Evolutionary conservation across 2,329 filamentous ascomycete genomes (phyloP).

Genomic region (Exophiala sp.): DNA sequence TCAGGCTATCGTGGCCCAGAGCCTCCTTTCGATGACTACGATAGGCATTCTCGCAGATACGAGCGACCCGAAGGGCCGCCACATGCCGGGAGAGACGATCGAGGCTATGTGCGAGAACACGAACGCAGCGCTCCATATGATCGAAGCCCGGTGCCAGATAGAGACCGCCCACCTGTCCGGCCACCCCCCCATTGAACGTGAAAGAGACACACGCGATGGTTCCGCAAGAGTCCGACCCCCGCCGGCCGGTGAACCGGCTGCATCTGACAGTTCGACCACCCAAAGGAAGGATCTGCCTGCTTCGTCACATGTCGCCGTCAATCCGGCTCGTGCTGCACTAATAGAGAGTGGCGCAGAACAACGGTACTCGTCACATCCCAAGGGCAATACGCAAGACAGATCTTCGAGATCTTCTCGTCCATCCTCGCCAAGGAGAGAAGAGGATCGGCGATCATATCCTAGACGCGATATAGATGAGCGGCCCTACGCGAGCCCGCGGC

Average conservation of each 20-base stretch:
- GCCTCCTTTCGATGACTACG: conserved; percentile 35
- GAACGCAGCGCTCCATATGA: conserved; percentile 22
- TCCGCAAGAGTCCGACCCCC: conserved; percentile 21
- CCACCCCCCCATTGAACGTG: conserved; percentile 26
- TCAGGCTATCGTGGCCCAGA: conserved; percentile 36
- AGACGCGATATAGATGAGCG: conserved; percentile 25
- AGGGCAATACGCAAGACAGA: conserved; percentile 19
- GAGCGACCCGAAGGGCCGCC: conserved; percentile 33
- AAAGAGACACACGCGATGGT: conserved; percentile 29
- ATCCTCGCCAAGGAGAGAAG: conserved; percentile 27
- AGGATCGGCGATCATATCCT: conserved; percentile 20
- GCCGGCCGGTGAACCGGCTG: conserved; percentile 10
- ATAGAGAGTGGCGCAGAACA: conserved; percentile 28
- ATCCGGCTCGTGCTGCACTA: conserved; percentile 31
- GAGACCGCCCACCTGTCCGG: conserved; percentile 27
- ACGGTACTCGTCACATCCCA: conserved; percentile 12
- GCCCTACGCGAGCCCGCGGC: conserved; percentile 9
- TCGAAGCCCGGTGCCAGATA: conserved; percentile 16
- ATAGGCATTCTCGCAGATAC: conserved; percentile 34
- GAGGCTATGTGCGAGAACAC: conserved; percentile 23
- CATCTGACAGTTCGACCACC: conserved; percentile 14
- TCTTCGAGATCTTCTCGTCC: conserved; percentile 22
- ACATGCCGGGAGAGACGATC: conserved; percentile 23
- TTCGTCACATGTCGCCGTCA: conserved; percentile 24
- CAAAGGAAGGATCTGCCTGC: conserved; percentile 26